Evolutionary conservation across 1,284 basidiomycete genomes (phyloP).

Genomic region (Testicularia cyperi): DNA sequence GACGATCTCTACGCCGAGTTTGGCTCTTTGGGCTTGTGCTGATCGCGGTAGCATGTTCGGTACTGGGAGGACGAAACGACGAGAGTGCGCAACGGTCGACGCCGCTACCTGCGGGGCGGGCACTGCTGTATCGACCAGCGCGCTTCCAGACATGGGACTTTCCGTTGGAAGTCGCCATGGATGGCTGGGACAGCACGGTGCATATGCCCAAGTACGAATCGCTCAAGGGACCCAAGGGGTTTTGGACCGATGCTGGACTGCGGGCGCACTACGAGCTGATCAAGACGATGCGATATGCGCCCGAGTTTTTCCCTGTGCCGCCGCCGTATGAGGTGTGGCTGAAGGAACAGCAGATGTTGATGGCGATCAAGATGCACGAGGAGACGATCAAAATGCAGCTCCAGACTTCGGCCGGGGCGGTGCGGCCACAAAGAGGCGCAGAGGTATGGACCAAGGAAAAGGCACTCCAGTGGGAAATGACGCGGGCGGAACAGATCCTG

Average conservation of each 20-base stretch:
- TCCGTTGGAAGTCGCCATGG: neutral
- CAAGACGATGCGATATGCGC: conserved; percentile 7
- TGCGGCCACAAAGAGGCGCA: too few species aligned
- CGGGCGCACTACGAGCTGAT: conserved; percentile 4
- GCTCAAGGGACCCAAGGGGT: conserved; percentile 7
- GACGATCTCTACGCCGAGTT: too few species aligned
- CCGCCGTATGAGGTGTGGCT: conserved; percentile 19
- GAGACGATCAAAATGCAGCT: conserved; percentile 16
- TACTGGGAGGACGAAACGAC: too few species aligned
- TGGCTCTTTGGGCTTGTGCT: too few species aligned
- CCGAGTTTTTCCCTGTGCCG: neutral
- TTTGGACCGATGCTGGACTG: conserved; percentile 14
- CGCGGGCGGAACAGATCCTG: too few species aligned
- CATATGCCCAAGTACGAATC: neutral
- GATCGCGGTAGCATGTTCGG: too few species aligned
- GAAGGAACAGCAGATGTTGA: conserved; percentile 21
- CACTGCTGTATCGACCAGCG: conserved; percentile 6
- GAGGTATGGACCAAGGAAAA: too few species aligned
- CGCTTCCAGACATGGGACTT: conserved; percentile 12
- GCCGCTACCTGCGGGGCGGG: conserved; percentile 15
- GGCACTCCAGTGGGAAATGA: too few species aligned
- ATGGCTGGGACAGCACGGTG: neutral
- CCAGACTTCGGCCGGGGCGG: too few species aligned
- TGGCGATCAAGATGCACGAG: conserved; percentile 12
- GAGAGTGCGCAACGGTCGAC: too few species aligned